Conservation (phyloP, 2,329 filamentous ascomycete species). For the Paramyrothecium sp. region DNA sequence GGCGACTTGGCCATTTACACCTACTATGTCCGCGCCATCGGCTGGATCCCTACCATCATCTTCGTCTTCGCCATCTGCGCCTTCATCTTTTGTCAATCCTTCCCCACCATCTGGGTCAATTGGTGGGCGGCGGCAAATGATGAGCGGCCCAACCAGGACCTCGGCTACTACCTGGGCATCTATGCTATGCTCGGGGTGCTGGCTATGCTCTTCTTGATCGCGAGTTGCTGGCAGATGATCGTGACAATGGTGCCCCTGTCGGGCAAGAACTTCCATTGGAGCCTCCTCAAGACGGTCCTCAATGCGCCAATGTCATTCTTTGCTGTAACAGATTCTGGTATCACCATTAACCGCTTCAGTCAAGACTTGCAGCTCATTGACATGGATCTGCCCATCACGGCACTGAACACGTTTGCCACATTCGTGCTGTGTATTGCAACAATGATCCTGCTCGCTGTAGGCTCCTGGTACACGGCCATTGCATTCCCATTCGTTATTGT, state of each 20-base stretch:
- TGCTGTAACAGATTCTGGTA: slow-evolving; percentile 28
- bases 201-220: slow-evolving; percentile 13
- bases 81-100: slow-evolving; percentile 20
- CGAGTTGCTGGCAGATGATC: slow-evolving; percentile 21
- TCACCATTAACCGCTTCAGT: slow-evolving; percentile 35
- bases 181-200: slow-evolving; percentile 16
- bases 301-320: slow-evolving; percentile 32
- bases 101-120: slow-evolving; percentile 23
- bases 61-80: slow-evolving; percentile 18
- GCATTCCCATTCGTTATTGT: slow-evolving; percentile 6
- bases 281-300: slow-evolving; percentile 17
- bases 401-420: slow-evolving; percentile 18
- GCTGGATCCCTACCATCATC: slow-evolving; percentile 17
- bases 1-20: slow-evolving; percentile 16
- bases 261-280: slow-evolving; percentile 16
- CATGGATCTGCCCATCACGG: slow-evolving; percentile 27
- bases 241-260: slow-evolving; percentile 22
- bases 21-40: slow-evolving; percentile 23
- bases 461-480: slow-evolving; percentile 14
- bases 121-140: slow-evolving; percentile 22
- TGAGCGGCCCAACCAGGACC: slow-evolving; percentile 8
- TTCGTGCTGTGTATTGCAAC: slow-evolving; percentile 17
- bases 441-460: slow-evolving; percentile 14
- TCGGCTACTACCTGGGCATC: slow-evolving; percentile 19
- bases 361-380: slow-evolving; percentile 38